A percentile compares a stretch with the other conserved stretches of the same genome.
phyloP scores from a whole-genome alignment of 306 rosid species.

The Vigna unguiculata region DNA sequence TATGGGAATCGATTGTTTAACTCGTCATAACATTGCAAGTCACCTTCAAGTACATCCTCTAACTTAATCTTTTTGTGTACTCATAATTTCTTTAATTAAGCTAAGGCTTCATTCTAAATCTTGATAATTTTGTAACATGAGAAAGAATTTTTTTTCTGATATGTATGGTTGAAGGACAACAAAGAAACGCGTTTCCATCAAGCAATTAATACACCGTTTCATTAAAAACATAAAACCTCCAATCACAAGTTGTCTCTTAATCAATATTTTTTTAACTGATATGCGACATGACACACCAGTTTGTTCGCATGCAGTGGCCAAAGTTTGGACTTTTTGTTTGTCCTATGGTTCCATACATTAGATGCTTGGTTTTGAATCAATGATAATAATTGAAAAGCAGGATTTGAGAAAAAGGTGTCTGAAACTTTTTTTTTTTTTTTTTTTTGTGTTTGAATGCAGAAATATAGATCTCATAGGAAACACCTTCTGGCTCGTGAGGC shows the following conservation, averaged over 20 bases:
- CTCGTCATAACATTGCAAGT: conserved; percentile 98
- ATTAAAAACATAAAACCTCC: no score
- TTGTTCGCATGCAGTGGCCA: background rate
- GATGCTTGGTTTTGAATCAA: background rate
- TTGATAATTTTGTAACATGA: background rate
- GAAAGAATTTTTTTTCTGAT: background rate
- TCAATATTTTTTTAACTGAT: no score
- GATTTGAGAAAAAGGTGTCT: background rate
- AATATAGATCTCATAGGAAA: conserved; percentile 89
- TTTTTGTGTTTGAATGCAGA: conserved; percentile 52
- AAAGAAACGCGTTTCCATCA: no score
- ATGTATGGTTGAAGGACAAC: no score
- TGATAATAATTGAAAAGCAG: background rate
- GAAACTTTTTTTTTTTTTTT: no score
- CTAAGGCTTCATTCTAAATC: background rate
- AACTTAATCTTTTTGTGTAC: background rate
- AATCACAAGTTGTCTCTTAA: no score
- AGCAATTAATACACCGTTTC: background rate
- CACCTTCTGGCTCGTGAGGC: conserved; percentile 95
- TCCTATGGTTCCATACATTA: background rate
- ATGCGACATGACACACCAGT: no score
- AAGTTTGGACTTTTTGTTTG: conserved; percentile 5
- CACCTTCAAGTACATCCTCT: conserved; percentile 77
- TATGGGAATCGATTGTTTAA: conserved; percentile 94
- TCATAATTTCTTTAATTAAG: background rate